These are phyloP conservation scores for Suhomyces emberorum DNA, from an alignment of 805 yeast species.

Conservation along the genomic window DNA sequence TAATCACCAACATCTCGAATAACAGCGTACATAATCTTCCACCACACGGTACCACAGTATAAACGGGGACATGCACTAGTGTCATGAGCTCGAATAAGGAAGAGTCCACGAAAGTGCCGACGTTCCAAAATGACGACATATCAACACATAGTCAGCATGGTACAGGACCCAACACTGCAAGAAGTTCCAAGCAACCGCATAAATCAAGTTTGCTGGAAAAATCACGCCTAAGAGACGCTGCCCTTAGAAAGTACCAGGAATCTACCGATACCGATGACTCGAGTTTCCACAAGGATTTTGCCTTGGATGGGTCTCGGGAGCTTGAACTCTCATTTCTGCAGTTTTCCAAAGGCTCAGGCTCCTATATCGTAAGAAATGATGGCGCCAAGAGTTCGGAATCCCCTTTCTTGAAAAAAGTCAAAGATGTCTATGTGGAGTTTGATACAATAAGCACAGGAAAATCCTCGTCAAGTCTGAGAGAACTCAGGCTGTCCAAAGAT, in stretches of 20 bases:
- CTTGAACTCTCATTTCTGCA: conserved; percentile 34
- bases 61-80: no score
- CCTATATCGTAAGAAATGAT: conserved; percentile 14
- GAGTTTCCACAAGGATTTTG: conserved; percentile 11
- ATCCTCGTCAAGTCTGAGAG: not conserved
- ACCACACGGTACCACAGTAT: no score
- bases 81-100: no score
- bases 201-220: conserved; percentile 3
- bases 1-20: no score
- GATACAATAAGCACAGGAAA: not conserved
- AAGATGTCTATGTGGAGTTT: not conserved
- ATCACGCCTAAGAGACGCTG: conserved; percentile 6
- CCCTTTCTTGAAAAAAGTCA: conserved; percentile 20
- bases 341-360: conserved; percentile 31
- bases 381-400: conserved; percentile 13
- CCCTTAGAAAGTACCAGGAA: conserved; percentile 18
- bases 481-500: not conserved
- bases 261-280: conserved; percentile 9
- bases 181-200: no score
- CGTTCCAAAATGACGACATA: no score
- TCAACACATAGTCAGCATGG: no score
- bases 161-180: no score
- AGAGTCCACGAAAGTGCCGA: no score
- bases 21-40: no score
- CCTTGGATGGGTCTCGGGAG: conserved; percentile 14